Percentiles rank a stretch among this genome's conserved stretches.
Conservation (phyloP, 2,329 filamentous ascomycete genomes). For the Fusarium kyushuense region DNA sequence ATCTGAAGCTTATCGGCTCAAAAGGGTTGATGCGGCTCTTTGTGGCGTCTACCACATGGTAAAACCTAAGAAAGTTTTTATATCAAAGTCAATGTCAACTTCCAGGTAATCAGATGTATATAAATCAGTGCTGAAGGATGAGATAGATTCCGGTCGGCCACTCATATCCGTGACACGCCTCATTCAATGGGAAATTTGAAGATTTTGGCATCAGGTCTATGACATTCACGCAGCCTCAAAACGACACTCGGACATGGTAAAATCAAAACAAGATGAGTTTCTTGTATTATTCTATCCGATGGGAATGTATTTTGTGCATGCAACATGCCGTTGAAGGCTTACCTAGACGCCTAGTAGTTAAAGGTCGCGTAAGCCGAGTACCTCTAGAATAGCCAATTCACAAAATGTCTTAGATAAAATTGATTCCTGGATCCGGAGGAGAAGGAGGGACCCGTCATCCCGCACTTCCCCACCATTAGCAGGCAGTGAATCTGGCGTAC, state of each 20-base stretch:
- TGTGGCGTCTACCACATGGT: no score
- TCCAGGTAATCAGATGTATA: fast-evolving
- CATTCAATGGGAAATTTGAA: not conserved
- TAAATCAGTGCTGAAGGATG: not conserved
- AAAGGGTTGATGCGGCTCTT: slow-evolving; percentile 10
- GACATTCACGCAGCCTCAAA: fast-evolving
- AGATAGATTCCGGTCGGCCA: not conserved
- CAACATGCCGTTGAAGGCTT: not conserved
- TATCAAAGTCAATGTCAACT: not conserved
- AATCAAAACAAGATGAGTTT: not conserved
- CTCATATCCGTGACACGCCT: not conserved
- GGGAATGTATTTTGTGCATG: not conserved
- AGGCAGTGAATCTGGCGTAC: slow-evolving; percentile 3
- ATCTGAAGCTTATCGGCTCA: not conserved
- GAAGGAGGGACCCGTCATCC: slow-evolving; percentile 10
- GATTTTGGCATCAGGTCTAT: fast-evolving
- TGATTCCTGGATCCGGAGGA: not conserved
- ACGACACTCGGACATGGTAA: not conserved
- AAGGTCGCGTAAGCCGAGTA: not conserved
- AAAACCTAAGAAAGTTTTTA: no score
- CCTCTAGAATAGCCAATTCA: not conserved
- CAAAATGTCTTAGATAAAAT: not conserved
- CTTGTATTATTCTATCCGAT: not conserved
- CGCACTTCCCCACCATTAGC: not conserved
- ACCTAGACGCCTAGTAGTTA: no score